Evolutionary conservation across 2,329 filamentous ascomycete species (phyloP).

Genomic region (Camillea tinctor): DNA sequence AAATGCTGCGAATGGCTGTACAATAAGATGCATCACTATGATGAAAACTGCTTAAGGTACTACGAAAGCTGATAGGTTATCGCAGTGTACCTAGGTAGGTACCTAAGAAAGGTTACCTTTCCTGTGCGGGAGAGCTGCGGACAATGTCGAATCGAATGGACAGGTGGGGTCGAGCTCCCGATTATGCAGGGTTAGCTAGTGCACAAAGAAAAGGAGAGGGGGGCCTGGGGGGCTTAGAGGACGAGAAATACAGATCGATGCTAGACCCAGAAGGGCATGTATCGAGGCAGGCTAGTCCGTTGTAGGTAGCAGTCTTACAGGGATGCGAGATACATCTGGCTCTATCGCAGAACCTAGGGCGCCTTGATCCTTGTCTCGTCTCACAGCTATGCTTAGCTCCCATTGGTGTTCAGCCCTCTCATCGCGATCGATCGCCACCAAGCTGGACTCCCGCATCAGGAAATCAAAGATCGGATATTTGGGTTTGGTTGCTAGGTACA

Average conservation of each 20-base stretch:
- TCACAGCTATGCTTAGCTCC: conserved; percentile 1
- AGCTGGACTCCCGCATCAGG: conserved; percentile 26
- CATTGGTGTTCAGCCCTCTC: conserved; percentile 16
- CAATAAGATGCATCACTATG: neutral
- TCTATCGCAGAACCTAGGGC: conserved; percentile 17
- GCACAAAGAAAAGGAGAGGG: neutral
- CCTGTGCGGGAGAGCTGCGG: neutral
- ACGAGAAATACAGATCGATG: neutral
- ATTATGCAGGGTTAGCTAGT: neutral
- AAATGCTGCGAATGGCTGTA: neutral
- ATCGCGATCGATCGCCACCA: conserved; percentile 30
- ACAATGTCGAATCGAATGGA: neutral
- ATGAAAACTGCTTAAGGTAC: neutral
- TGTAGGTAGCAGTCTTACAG: neutral
- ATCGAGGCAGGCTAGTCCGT: neutral
- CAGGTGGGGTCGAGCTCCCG: neutral
- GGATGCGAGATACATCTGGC: conserved; percentile 8
- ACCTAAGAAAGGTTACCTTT: too few species aligned
- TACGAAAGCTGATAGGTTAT: neutral
- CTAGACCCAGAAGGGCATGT: too few species aligned
- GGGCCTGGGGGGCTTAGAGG: too few species aligned
- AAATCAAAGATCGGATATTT: conserved; percentile 18
- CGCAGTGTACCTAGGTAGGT: too few species aligned
- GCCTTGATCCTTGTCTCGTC: conserved; percentile 14
- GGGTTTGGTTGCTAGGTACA: conserved; percentile 11